Base-by-base conservation (phyloP, 2,329 filamentous ascomycete genomes). In the Fusarium graminum region DNA sequence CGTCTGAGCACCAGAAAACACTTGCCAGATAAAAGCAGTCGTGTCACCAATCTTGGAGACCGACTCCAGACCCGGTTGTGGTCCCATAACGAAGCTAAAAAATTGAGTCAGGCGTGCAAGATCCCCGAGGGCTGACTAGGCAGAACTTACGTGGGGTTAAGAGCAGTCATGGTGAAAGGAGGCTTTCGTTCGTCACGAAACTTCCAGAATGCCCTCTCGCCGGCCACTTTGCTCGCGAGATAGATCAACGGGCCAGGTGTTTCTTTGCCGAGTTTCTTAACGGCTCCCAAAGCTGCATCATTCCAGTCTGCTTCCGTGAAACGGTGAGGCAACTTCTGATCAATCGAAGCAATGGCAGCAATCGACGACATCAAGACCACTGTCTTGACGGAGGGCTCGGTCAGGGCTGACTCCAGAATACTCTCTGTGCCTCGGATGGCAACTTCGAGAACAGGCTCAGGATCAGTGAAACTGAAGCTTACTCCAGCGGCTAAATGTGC, bases 221-320 rank as follows among this genome's bases (percentile, higher is more conserved):
- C 25, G 29, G 69, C 64, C 2, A 63, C 61, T 30, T 72, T 72
- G 36, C 70, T 72, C 8, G 68, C 70, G 17, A 52, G 19, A 13
- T 72, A 72, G 22, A 72, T 72, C 28, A 72, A 29, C 2, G 42
- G 22, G 6, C 68, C 40, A 5, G 64, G 57, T 0, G 70, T 44
- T 9, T 65, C 51, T 9, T 72, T 71, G 14, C 70, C 70, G 8
- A 70, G 55, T 10, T 59, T 43, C 43, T 70, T 63, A 17, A 72
- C 59, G 13, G 65, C 11, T 2, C 43, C 54, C 29, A 71, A 38
- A 32, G 59, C 53, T 11, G 52, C 54, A 26, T 62, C 52, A n/a
- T 71, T 72, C 70, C 70, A 72, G 19, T 72, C 70, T 19, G 47
- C 55, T 38, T 72, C 70, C 1, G 70, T 72, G 34, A 72, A 70